Evolutionary conservation across 768 basidiomycete species (phyloP).

Genomic region (Stropharia rugosoannulata): DNA sequence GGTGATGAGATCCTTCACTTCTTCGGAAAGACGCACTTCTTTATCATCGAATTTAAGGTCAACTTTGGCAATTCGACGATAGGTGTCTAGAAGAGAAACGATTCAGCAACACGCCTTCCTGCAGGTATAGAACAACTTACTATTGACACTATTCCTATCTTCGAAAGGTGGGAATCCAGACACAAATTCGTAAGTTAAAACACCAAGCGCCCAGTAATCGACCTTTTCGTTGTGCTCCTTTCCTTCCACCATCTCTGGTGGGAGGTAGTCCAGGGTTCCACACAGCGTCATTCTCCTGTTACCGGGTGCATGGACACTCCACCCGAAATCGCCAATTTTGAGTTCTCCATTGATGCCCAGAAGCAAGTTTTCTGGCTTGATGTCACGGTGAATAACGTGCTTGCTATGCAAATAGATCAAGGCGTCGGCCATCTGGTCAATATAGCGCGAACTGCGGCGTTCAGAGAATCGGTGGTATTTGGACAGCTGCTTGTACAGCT

Average conservation of each 20-base stretch:
- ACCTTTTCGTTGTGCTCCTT: constrained; percentile 87
- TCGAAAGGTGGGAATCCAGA: constrained; percentile 82
- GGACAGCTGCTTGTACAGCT: constrained; percentile 93
- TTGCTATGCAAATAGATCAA: constrained; percentile 89
- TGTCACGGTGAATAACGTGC: constrained; percentile 98
- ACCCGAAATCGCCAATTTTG: constrained; percentile 98
- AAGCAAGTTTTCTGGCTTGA: constrained; percentile 97
- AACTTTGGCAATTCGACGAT: constrained; percentile 85
- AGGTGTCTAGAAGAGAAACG: constrained; percentile 61
- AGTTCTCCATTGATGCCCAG: constrained; percentile 94
- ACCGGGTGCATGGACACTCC: constrained; percentile 96
- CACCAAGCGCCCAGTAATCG: constrained; percentile 95
- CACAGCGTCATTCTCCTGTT: constrained; percentile 89
- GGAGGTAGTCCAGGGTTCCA: constrained; percentile 94
- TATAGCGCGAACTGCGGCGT: constrained; percentile 84
- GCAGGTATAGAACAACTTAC: constrained; percentile 37
- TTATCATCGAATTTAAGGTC: constrained; percentile 58
- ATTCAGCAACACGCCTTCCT: neutral
- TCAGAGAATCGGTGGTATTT: constrained; percentile 88
- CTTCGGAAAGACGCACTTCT: constrained; percentile 53
- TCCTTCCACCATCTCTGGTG: constrained; percentile 98
- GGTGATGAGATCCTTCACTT: constrained; percentile 66
- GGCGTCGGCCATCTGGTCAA: constrained; percentile 98
- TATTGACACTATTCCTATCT: constrained; percentile 73
- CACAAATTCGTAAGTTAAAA: constrained; percentile 95